Conservation (phyloP, 345 rosid species). For the Brassica nigra region DNA sequence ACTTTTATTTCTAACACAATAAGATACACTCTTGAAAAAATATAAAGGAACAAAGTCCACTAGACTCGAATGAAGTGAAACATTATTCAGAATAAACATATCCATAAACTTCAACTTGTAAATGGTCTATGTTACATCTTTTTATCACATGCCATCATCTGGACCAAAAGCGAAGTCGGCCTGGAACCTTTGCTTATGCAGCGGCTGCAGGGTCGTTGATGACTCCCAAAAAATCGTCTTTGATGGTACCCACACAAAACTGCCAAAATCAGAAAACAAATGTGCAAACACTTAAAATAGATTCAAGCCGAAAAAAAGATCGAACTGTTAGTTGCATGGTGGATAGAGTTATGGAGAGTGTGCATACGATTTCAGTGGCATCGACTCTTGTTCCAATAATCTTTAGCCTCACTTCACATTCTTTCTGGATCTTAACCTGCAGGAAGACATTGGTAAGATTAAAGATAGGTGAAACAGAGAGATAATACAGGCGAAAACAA, state of each 20-base stretch:
- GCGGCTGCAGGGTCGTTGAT: constrained; percentile 80
- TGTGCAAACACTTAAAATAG: neutral
- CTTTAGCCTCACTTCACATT: constrained; percentile 90
- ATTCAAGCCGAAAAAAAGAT: neutral
- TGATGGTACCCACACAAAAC: constrained; percentile 96
- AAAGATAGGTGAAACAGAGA: neutral
- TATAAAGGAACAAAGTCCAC: neutral
- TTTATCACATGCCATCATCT: neutral
- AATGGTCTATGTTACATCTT: neutral
- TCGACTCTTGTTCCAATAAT: constrained; percentile 92
- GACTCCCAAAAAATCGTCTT: constrained; percentile 93
- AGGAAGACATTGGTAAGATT: constrained; percentile 15
- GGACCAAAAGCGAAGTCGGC: neutral
- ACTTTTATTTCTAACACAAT: too few species aligned
- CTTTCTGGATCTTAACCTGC: constrained; percentile 92
- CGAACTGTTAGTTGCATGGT: neutral
- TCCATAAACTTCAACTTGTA: neutral
- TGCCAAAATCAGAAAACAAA: constrained; percentile 43
- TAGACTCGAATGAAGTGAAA: neutral
- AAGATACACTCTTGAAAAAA: too few species aligned
- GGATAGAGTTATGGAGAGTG: constrained; percentile 11
- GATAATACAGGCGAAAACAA: neutral
- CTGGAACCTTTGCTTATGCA: constrained; percentile 41
- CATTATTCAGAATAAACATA: neutral
- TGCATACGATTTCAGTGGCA: constrained; percentile 78